A percentile compares a stretch with the other conserved stretches of the same genome.
Evolutionary conservation across 805 yeast species (phyloP).

Genomic region (Saccharomycopsis capsularis): DNA sequence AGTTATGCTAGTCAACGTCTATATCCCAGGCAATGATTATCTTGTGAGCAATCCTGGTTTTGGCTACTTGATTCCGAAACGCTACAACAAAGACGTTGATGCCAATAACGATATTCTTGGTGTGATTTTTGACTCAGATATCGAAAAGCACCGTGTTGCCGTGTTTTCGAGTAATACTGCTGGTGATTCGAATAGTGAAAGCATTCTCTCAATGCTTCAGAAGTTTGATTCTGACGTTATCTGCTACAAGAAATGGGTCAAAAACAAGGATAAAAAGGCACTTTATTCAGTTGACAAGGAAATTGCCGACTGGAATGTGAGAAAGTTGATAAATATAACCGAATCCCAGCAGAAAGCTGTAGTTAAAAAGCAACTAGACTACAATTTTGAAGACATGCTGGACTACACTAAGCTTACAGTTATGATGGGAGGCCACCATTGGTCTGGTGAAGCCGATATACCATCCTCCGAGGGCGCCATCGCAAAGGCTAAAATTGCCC

Average conservation of each 20-base stretch:
- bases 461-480: constrained; percentile 24
- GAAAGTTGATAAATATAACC: background rate
- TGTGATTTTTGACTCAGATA: constrained; percentile 83
- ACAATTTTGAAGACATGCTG: no score
- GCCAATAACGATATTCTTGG: constrained; percentile 57
- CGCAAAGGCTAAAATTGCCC: constrained; percentile 31
- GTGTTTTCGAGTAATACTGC: background rate
- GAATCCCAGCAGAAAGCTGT: background rate
- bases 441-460: constrained; percentile 29
- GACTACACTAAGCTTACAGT: constrained; percentile 75
- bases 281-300: background rate
- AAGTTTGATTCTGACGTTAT: constrained; percentile 20
- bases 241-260: background rate
- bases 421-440: constrained; percentile 83
- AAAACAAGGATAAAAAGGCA: background rate
- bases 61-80: constrained; percentile 79
- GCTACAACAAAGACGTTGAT: constrained; percentile 26
- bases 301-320: background rate
- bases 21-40: constrained; percentile 38
- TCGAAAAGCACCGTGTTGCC: constrained; percentile 43
- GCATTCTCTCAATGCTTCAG: constrained; percentile 28
- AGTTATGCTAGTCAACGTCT: constrained; percentile 68
- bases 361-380: background rate
- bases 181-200: constrained; percentile 6
- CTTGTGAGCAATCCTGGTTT: constrained; percentile 55